phyloP scores from a whole-genome alignment of 805 yeast genomes.

The Ogataea glucozyma region DNA sequence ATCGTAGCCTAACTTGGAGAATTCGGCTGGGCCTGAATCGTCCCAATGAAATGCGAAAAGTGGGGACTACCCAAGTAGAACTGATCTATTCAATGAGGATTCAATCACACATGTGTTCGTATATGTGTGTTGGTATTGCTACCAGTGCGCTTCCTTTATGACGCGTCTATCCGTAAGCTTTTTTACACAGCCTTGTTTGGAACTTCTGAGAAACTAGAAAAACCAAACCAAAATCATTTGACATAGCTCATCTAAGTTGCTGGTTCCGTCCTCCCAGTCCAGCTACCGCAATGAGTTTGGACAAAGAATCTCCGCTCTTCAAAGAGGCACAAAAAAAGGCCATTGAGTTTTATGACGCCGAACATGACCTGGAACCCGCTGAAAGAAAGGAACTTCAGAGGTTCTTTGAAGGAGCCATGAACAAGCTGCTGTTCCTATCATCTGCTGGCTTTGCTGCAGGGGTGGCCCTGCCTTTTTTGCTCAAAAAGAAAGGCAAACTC shows the following conservation, averaged over 20 bases:
- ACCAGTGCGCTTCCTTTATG: no score
- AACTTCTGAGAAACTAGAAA: neutral
- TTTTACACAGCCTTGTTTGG: no score
- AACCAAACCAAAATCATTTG: neutral
- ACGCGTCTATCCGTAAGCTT: no score
- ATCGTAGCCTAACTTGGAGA: no score
- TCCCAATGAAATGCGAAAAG: no score
- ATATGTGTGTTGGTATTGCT: no score
- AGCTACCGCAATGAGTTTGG: constrained; percentile 7
- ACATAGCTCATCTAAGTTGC: neutral
- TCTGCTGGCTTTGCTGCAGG: constrained; percentile 38
- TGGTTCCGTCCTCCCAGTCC: neutral
- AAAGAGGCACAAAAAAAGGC: constrained; percentile 45
- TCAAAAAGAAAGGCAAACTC: constrained; percentile 37
- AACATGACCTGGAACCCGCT: constrained; percentile 40
- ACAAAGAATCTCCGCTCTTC: constrained; percentile 17
- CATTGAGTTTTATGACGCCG: constrained; percentile 50
- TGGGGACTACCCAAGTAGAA: no score
- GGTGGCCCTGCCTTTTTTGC: constrained; percentile 43
- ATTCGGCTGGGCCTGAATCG: no score
- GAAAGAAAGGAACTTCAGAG: constrained; percentile 46
- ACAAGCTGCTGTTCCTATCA: constrained; percentile 34
- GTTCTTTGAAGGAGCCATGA: constrained; percentile 40
- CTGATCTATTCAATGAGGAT: no score
- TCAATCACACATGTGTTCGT: no score